Evolutionary conservation across 2,329 filamentous ascomycete genomes (phyloP), one percentile per base, ranked within the genome.

Genomic region (Monosporascus cannonballus): DNA sequence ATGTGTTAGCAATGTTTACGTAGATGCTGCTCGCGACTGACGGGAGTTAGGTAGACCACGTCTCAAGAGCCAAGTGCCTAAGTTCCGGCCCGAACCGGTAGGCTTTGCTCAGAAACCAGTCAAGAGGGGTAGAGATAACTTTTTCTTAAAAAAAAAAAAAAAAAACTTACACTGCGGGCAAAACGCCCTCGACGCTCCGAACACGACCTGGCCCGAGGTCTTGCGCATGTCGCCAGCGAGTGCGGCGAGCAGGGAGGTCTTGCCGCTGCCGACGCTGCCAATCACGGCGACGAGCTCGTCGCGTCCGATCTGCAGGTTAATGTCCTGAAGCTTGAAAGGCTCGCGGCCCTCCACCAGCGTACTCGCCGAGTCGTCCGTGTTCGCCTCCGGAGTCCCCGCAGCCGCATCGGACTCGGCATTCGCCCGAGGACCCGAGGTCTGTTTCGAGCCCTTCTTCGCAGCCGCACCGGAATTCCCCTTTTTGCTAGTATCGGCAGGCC

Each of bases 201-300:
- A 80, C 0, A 83, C 79, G 6, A 95, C 80, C 38, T 86, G 79
- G 11, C 91, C 91, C 3, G 72, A 74, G 0, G 89, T 95, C 67
- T 86, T 87, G 45, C 91, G 84, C 93, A 97, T 97, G 58, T 97
- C 93, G 24, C 94, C 93, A 1, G 92, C 93, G 46, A 99, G 73
- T 0, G 93, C 91, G 36, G 90, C 88, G 3, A 99, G 81, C 1
- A 99, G 73, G 0, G 92, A 96, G 49, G 81, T 94, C 73, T 99
- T 97, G 6, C 93, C 93, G 56, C 87, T 90, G 1, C 90, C 90
- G 1, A 96, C 91, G n/a, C 83, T 81, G 30, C 90, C 90, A 63
- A 96, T 96, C n/a, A 91, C 86, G 47, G 85, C 93, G 51, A 91
- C 76, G 2, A 95, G 77, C 65, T 95, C 90, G 61, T 90, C 85